Base-by-base conservation (phyloP, 495 filamentous ascomycete species). In the Glonium stellatum region DNA sequence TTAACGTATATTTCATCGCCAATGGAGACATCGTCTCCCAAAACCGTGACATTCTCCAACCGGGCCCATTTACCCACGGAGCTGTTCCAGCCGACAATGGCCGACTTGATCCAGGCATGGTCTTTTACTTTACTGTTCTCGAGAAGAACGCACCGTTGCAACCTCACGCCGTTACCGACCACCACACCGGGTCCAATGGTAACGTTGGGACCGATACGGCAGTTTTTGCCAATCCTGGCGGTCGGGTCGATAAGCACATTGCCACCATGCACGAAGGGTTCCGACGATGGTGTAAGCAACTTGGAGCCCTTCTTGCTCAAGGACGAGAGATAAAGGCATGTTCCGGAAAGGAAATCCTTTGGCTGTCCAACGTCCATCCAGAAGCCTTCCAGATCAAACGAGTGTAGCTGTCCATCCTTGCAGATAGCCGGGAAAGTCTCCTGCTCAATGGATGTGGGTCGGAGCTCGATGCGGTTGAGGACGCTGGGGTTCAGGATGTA, bases 351-450 rank as follows among this genome's bases (percentile, higher is more conserved):
- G 82, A 99, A 99, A 72, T 99, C 93, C 77, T 99, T 99, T 55
- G 93, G 93, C 74, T 99, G 93, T 67, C 93, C 93, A 59, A 99
- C 92, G 68, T 99, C 93, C 93, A 99, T 99, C 93, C 93, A 99
- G 80, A 96, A 99, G 64, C 93, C 92, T 64, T 99, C 95, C 39
- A 99, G 81, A 73, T 99, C 93, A 72, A 96, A 97, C 1, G 92
- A 97, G 81, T 99, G 93, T 49, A 99, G 77, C 75, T 95, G 84
- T 55, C 90, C 89, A 70, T 97, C 95, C 68, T 80, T 84, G 73
- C 85, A 87, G 69, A 99, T 95, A 60, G 89, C 87, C 44, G 93
- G 93, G 87, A 99, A 99, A 25, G 90, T 99, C 77, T 99, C 93
- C 77, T 97, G 93, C 76, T 99, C 93, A 73, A 99, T 99, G n/a